Percentiles rank a stretch among this genome's conserved stretches.
Evolutionary conservation across 139 green algal species (phyloP).

Genomic region (Gonium pectorale): DNA sequence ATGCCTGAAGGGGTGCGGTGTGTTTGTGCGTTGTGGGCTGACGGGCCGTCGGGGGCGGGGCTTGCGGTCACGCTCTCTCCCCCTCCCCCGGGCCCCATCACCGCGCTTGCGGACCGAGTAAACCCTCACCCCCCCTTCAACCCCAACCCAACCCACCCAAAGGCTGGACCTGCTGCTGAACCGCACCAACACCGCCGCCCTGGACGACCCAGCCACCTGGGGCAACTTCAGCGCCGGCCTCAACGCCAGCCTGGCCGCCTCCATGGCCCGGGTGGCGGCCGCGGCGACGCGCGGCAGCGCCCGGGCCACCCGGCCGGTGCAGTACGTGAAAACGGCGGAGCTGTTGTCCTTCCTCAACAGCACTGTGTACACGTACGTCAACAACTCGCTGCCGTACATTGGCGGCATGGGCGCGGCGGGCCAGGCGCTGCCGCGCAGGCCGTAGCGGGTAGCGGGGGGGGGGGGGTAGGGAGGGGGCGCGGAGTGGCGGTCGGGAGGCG

Average conservation of each 20-base stretch:
- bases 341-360: not conserved
- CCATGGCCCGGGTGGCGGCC: not conserved
- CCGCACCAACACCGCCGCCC: conserved; percentile 23
- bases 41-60: no score
- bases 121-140: not conserved
- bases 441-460: no score
- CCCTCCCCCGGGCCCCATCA: not conserved
- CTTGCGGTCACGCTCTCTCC: not conserved
- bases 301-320: not conserved
- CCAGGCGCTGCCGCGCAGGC: not conserved
- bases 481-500: no score
- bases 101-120: not conserved
- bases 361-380: conserved; percentile 3
- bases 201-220: not conserved
- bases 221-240: conserved; percentile 2
- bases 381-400: conserved; percentile 41
- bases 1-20: no score
- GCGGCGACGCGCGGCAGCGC: not conserved
- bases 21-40: not conserved
- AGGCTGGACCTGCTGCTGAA: conserved; percentile 27
- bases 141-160: not conserved
- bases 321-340: not conserved
- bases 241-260: not conserved
- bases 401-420: conserved; percentile 13
- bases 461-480: no score